Evolutionary conservation across 768 basidiomycete species (phyloP).

Genomic region (Trametes sanguinea): DNA sequence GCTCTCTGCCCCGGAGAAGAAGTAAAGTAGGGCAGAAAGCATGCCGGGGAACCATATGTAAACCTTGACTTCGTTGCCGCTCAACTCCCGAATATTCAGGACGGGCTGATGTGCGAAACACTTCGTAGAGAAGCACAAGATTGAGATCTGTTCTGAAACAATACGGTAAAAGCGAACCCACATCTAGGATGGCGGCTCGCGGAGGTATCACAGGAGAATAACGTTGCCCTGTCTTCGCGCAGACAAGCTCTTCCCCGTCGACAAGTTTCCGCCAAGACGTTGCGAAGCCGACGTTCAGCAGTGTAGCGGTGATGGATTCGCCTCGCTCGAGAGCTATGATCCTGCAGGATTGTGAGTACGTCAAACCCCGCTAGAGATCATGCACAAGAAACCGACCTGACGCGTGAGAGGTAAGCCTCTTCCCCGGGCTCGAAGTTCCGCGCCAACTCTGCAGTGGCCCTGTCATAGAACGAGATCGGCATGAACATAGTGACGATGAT

Average conservation of each 20-base stretch:
- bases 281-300: constrained; percentile 4
- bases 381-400: neutral
- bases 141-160: too few species aligned
- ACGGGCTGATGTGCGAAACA: constrained; percentile 10
- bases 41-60: constrained; percentile 15
- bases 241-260: constrained; percentile 4
- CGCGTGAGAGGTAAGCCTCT: neutral
- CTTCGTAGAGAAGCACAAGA: neutral
- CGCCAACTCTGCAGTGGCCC: constrained; percentile 1
- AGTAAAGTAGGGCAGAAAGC: neutral
- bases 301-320: neutral
- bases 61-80: constrained; percentile 16
- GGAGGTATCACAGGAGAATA: constrained; percentile 7
- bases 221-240: constrained; percentile 5
- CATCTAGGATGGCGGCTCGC: constrained; percentile 20
- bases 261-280: constrained; percentile 14
- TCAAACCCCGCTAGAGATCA: too few species aligned
- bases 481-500: constrained; percentile 1
- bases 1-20: constrained; percentile 17
- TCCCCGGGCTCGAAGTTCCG: constrained; percentile 17
- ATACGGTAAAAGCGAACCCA: neutral
- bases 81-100: constrained; percentile 4
- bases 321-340: constrained; percentile 4
- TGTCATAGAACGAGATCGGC: constrained; percentile 5
- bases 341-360: neutral